A percentile compares a stretch with the other conserved stretches of the same genome.
Conservation (phyloP, 768 basidiomycete genomes). For the Boletus rubropictus region DNA sequence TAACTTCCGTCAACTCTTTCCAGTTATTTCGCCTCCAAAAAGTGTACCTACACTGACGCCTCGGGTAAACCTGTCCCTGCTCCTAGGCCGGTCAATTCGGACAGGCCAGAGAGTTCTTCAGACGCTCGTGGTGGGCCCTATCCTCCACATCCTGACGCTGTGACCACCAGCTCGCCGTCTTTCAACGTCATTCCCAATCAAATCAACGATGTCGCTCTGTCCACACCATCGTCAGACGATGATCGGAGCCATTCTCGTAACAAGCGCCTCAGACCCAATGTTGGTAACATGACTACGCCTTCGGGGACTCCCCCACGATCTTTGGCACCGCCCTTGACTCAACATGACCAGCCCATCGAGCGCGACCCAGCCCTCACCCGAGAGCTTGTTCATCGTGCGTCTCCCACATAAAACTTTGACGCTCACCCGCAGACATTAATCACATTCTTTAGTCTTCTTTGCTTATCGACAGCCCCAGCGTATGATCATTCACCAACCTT, state of each 20-base stretch:
- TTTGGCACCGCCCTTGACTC: conserved; percentile 31
- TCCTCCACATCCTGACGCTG: conserved; percentile 14
- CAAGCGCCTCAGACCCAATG: conserved; percentile 47
- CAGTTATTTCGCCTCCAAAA: conserved; percentile 77
- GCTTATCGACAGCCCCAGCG: conserved; percentile 75
- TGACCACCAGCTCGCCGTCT: conserved; percentile 12
- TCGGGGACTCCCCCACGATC: conserved; percentile 29
- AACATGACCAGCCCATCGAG: conserved; percentile 39
- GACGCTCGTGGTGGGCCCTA: conserved; percentile 22
- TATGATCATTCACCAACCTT: conserved; percentile 72
- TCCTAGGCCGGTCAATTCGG: conserved; percentile 47
- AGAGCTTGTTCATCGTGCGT: conserved; percentile 70
- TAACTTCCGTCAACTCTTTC: conserved; percentile 5
- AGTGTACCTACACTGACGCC: conserved; percentile 76
- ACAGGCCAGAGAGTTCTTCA: conserved; percentile 27
- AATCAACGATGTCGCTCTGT: conserved; percentile 8
- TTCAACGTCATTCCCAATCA: conserved; percentile 6
- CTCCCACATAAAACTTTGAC: background rate
- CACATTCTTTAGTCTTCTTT: conserved; percentile 58
- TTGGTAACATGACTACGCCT: conserved; percentile 33
- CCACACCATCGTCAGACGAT: conserved; percentile 31
- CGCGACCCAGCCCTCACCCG: conserved; percentile 61
- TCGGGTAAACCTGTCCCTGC: conserved; percentile 77
- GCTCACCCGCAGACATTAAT: background rate
- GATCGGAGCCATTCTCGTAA: conserved; percentile 41